Evolutionary conservation across 805 yeast genomes (phyloP).

Genomic region (Schizosaccharomyces osmophilus): DNA sequence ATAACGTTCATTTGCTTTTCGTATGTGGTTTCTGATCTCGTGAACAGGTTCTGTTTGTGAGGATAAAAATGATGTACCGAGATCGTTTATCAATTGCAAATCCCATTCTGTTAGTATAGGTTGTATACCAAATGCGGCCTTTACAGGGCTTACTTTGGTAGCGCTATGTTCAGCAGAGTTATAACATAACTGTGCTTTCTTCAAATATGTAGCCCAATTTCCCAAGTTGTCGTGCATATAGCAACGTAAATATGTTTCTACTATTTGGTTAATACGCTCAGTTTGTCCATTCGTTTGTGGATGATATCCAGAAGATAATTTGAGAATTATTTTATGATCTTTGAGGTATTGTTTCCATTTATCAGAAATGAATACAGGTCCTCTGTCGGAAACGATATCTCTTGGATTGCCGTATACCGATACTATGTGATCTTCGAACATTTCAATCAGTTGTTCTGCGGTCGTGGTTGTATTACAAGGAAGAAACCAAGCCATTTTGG

Average conservation of each 20-base stretch:
- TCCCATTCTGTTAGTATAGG: too few species aligned
- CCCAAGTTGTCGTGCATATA: background rate
- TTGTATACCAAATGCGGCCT: too few species aligned
- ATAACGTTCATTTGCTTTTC: too few species aligned
- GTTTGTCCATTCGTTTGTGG: background rate
- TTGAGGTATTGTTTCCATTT: background rate
- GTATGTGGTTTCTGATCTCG: too few species aligned
- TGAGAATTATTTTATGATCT: background rate
- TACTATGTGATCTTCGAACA: background rate
- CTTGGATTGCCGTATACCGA: background rate
- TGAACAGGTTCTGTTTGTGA: too few species aligned
- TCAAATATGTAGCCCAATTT: background rate
- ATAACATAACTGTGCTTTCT: background rate
- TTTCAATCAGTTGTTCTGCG: background rate
- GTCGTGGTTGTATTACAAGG: conserved; percentile 2
- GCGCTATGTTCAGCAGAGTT: background rate
- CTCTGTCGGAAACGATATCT: background rate
- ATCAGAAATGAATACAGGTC: background rate
- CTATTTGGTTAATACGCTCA: background rate
- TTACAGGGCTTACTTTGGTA: background rate
- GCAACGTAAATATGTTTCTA: background rate
- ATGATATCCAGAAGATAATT: background rate
- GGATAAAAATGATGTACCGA: too few species aligned
- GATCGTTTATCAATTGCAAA: too few species aligned
- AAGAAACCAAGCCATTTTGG: conserved; percentile 9